Base-by-base conservation (phyloP, 1,284 basidiomycete genomes). In the Nidula niveotomentosa region DNA sequence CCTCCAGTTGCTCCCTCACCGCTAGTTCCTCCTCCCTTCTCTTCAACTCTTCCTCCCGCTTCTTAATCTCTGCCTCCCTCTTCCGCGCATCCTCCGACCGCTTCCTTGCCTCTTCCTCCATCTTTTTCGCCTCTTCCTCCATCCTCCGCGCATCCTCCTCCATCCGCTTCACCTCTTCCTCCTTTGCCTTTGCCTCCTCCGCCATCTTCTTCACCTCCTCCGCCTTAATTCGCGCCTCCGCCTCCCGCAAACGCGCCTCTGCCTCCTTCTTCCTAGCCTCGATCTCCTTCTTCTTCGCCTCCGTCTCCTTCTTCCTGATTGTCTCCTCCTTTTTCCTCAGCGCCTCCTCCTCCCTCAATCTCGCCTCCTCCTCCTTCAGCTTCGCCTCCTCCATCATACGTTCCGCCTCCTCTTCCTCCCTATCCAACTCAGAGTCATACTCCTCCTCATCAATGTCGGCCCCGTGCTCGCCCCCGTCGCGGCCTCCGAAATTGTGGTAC, bases 201-300 rank as follows among this genome's bases (percentile, higher is more conserved):
- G 23, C 48, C 48, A 12, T 49, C 34, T 13, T 12, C 18, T n/a
- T 12, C 18, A 12, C 48, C 34, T 49, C 48, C 9, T 48, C 46
- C 30, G 18, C 10, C 8, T 10, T 36, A 12, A 13, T 49, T 8
- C 34, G 18, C 9, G 18, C 13, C 10, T 53, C 52, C 23, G 8
- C 44, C 46, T 48, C 45, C 46, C 48, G 48, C 44, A 15, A 35
- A 10, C 43, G 10, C 7, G 52, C 52, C 46, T 53, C 52, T 23
- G 34, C 34, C 13, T 33, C 48, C 18, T 49, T 36, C 48, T 49
- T 36, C 34, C 18, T 33, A 17, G 18, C 34, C 33, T 36, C 34
- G 9, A 18, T 18, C 48, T 49, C 45, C 18, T 47, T 47, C 45
- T 17, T 47, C 45, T 23, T 13, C 9, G 18, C 23, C 48, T 49